Evolutionary conservation across 192 early-diverging fungal species (phyloP), one percentile per base, ranked within the genome.

Genomic region (Phycomyces nitens): DNA sequence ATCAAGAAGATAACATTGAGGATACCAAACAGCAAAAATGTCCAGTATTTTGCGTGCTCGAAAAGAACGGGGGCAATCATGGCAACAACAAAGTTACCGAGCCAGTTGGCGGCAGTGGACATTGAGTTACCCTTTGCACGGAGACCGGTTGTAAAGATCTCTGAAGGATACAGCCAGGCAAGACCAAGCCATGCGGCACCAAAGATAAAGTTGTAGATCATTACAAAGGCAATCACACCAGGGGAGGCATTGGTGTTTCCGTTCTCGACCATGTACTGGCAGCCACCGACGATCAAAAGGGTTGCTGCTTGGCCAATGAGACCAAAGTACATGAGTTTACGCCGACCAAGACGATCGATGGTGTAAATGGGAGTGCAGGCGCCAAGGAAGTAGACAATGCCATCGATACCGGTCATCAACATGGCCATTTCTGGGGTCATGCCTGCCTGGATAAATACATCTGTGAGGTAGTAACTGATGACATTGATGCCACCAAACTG

Each of bases 111-210:
- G 20, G 87, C 82, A 10, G 89, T 92, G 16, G 84, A 81, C 22
- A 90, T 67, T 20, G 84, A 83, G 56, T 85, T 85, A 47, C 86
- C 90, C 77, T 92, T 94, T 39, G 89, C 85, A 38, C 92, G 85
- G 27, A 90, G 69, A 29, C 82, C 83, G 54, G 89, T 82, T 9
- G 90, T 84, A 74, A 90, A 91, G 54, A 94, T 92, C 69, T 94
- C 92, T 18, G 85, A 77, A 42, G 90, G 84, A 60, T 92, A 90
- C 52, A 91, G 78, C 91, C 90, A 94, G 15, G 82, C 88, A 18
- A 89, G 80, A 47, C 90, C 90, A 0, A 91, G 84, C 92, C 92
- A 94, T 26, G 89, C 89, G 54, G 92, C 94, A 38, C 79, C 81
- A 52, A 78, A 77, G 4, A 89, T 77, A 77, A 89, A 92, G 53